phyloP scores from a whole-genome alignment of 139 green algal species.

The Desmodesmus armatus region DNA sequence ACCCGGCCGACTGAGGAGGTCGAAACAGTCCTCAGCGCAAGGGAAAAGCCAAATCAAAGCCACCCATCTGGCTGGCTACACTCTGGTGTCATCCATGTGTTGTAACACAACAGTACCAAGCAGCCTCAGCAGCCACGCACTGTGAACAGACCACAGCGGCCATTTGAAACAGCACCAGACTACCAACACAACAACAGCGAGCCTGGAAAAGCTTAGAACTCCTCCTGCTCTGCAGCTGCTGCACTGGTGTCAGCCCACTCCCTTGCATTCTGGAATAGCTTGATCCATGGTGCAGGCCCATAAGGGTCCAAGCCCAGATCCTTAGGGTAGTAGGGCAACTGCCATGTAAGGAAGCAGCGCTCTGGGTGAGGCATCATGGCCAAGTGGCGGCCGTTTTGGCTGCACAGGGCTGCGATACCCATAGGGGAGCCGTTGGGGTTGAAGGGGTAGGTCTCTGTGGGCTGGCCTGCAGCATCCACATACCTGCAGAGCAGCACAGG shows the following conservation, averaged over 20 bases:
- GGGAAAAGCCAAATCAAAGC: no score
- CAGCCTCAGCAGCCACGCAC: no score
- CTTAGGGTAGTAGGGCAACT: conserved; percentile 82
- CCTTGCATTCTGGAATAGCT: conserved; percentile 97
- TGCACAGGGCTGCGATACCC: conserved; percentile 96
- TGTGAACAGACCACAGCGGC: no score
- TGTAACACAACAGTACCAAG: no score
- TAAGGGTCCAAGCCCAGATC: conserved; percentile 68
- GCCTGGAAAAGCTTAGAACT: conserved; percentile 3
- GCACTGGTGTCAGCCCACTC: conserved; percentile 72
- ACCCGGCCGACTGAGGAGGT: no score
- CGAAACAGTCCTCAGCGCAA: no score
- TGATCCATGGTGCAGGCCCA: conserved; percentile 93
- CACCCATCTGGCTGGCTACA: no score
- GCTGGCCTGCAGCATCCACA: conserved; percentile 68
- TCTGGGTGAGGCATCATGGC: conserved; percentile 99
- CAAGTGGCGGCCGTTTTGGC: conserved; percentile 93
- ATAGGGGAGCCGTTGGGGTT: conserved; percentile 97
- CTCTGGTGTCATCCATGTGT: no score
- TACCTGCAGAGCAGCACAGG: conserved; percentile 68
- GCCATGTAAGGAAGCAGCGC: conserved; percentile 96
- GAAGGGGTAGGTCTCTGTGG: conserved; percentile 94
- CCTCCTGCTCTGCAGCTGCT: background rate
- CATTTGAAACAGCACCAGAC: no score
- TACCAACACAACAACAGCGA: background rate